Evolutionary conservation across 805 yeast species (phyloP).

Genomic region (Tetrapisispora taiwanensis): DNA sequence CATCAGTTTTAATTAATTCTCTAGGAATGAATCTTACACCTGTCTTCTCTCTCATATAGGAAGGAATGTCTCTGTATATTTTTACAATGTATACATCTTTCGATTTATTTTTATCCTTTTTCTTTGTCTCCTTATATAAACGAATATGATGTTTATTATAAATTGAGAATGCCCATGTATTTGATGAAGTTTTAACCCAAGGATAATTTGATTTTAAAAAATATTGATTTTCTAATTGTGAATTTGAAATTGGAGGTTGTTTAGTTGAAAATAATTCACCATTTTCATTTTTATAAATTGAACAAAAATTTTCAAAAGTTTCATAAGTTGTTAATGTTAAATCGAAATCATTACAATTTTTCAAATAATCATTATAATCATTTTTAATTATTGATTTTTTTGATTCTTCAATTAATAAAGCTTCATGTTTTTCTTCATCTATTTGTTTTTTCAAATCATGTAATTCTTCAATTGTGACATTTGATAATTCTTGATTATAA

Average conservation of each 20-base stretch:
- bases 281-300: background rate
- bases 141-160: conserved; percentile 13
- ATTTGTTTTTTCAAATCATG: conserved; percentile 16
- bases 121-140: conserved; percentile 19
- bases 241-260: background rate
- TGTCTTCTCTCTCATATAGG: conserved; percentile 9
- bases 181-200: conserved; percentile 27
- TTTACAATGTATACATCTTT: conserved; percentile 9
- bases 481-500: conserved; percentile 19
- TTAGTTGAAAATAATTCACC: background rate
- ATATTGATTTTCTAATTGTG: conserved; percentile 11
- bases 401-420: conserved; percentile 7
- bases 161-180: conserved; percentile 27
- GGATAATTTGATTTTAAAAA: conserved; percentile 24
- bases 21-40: conserved; percentile 9
- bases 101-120: conserved; percentile 3
- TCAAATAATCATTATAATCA: conserved; percentile 10
- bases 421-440: conserved; percentile 8
- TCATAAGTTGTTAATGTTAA: conserved; percentile 32
- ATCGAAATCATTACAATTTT: conserved; percentile 19
- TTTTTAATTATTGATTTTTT: conserved; percentile 3
- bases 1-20: conserved; percentile 7
- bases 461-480: conserved; percentile 28
- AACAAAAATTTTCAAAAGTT: conserved; percentile 30
- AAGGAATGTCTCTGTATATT: conserved; percentile 14